Evolutionary conservation across 176 grass and related monocot species (phyloP).

Genomic region (Alloteropsis semialata): DNA sequence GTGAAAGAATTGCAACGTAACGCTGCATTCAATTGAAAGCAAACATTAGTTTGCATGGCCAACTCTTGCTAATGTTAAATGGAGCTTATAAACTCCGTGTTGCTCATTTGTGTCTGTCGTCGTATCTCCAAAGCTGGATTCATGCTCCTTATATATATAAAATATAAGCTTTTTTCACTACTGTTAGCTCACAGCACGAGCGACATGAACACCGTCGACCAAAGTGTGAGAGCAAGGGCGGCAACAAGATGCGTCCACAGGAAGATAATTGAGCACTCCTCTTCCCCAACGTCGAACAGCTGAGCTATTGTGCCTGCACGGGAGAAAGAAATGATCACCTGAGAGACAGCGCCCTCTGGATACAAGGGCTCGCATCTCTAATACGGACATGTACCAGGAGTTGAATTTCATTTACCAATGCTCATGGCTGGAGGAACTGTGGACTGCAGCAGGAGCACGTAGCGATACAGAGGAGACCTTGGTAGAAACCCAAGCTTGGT

Average conservation of each 20-base stretch:
- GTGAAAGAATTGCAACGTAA: not conserved
- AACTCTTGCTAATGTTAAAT: not conserved
- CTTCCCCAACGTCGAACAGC: constrained; percentile 53
- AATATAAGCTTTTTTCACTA: too few species aligned
- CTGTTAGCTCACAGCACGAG: constrained; percentile 31
- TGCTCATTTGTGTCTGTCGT: not conserved
- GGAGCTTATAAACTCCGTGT: not conserved
- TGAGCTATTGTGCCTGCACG: constrained; percentile 56
- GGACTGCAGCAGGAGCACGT: constrained; percentile 58
- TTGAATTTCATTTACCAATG: not conserved
- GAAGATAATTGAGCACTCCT: constrained; percentile 61
- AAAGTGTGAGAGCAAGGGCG: constrained; percentile 49
- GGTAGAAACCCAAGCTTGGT: constrained; percentile 55
- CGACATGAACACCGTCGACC: constrained; percentile 61
- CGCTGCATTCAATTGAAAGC: not conserved
- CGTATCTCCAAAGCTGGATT: not conserved
- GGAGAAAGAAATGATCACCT: not conserved
- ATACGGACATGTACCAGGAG: not conserved
- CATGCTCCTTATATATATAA: too few species aligned
- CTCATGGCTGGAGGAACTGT: constrained; percentile 62
- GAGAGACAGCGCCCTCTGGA: not conserved
- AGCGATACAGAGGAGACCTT: constrained; percentile 53
- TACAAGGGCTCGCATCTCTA: not conserved
- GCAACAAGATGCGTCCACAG: constrained; percentile 61
- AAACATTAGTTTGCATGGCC: not conserved